A percentile compares a stretch with the other conserved stretches of the same genome.
phyloP scores from a whole-genome alignment of 1,284 basidiomycete species.

The Lentinula novae-zelandiae region DNA sequence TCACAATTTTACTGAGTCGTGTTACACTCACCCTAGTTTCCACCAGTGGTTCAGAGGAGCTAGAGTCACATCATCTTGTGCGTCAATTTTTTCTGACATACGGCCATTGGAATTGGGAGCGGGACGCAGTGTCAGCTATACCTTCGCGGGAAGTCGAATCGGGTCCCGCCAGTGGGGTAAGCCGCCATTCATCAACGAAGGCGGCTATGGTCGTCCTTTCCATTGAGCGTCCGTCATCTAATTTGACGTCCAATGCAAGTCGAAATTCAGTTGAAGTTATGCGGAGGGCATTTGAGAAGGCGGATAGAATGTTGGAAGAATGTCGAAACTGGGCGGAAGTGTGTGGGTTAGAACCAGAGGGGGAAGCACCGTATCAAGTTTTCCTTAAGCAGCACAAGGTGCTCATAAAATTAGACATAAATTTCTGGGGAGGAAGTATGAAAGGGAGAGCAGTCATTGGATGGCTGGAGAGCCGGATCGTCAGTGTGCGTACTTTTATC shows the following conservation, averaged over 20 bases:
- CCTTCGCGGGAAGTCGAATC: background rate
- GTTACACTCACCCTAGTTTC: slow-evolving; percentile 12
- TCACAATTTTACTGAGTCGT: slow-evolving; percentile 18
- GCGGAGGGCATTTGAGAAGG: slow-evolving; percentile 11
- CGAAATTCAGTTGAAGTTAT: slow-evolving; percentile 14
- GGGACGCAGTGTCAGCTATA: slow-evolving; percentile 13
- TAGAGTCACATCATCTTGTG: slow-evolving; percentile 16
- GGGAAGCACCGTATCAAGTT: background rate
- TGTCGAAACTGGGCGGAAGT: slow-evolving; percentile 15
- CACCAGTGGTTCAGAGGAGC: background rate
- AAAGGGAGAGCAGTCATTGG: slow-evolving; percentile 20
- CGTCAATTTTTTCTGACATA: slow-evolving; percentile 19
- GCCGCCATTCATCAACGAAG: slow-evolving; percentile 14
- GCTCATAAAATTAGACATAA: slow-evolving; percentile 19
- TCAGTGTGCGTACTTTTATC: slow-evolving; percentile 13
- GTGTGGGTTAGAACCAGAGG: slow-evolving; percentile 10
- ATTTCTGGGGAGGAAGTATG: slow-evolving; percentile 19
- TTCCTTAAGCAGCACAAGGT: slow-evolving; percentile 16
- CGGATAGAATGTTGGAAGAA: slow-evolving; percentile 6
- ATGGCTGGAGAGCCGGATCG: slow-evolving; percentile 20
- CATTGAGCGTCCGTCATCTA: slow-evolving; percentile 16
- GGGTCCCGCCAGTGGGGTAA: background rate
- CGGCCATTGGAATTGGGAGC: slow-evolving; percentile 19
- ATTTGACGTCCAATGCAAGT: slow-evolving; percentile 18
- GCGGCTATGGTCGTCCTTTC: slow-evolving; percentile 19